phyloP scores from a whole-genome alignment of 139 green algal genomes.

The Zygnema cylindricum region DNA sequence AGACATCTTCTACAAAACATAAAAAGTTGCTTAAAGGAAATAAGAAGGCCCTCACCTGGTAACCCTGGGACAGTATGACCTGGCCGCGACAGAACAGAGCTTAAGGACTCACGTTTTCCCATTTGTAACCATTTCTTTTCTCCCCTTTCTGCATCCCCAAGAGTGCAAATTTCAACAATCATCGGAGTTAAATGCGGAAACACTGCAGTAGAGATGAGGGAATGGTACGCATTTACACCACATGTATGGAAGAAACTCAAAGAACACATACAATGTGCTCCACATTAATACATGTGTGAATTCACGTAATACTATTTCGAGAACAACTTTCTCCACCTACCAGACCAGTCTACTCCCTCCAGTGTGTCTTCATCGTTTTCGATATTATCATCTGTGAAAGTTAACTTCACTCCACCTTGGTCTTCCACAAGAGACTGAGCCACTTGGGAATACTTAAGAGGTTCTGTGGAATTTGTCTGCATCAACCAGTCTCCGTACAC shows the following conservation, averaged over 20 bases:
- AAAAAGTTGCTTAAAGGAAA: too few species aligned
- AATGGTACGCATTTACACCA: too few species aligned
- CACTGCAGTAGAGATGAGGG: background rate
- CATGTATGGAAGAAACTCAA: background rate
- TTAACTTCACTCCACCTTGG: background rate
- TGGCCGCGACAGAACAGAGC: slow-evolving; percentile 4
- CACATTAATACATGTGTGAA: background rate
- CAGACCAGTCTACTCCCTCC: slow-evolving; percentile 27
- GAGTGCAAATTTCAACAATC: background rate
- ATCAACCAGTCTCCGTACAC: too few species aligned
- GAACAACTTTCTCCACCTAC: background rate
- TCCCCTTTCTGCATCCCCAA: background rate
- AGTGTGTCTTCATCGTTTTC: background rate
- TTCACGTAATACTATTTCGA: background rate
- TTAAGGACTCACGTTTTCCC: background rate
- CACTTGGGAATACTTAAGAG: background rate
- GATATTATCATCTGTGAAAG: background rate
- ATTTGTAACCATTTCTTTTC: slow-evolving; percentile 1
- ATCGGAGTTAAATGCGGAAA: background rate
- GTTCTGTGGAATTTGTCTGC: background rate
- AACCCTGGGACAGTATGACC: background rate
- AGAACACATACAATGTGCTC: background rate
- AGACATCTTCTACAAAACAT: too few species aligned
- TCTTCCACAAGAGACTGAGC: slow-evolving; percentile 20
- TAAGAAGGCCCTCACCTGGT: slow-evolving; percentile 9